Evolutionary conservation across 805 yeast genomes (phyloP), one percentile per base, ranked within the genome.

Genomic region (Hanseniaspora taiwanica): DNA sequence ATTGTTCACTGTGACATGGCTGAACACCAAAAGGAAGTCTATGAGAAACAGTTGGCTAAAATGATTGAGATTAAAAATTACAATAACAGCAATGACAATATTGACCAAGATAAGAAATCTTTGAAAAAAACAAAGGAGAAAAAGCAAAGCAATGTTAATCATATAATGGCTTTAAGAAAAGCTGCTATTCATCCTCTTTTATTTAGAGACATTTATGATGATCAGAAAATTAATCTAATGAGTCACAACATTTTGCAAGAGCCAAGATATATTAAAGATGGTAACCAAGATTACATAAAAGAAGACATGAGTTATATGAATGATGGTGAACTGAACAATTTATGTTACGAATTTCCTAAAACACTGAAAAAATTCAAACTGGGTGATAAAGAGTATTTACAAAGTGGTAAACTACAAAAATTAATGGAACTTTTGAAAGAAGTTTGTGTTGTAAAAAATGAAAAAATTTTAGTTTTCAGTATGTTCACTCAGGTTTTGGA

Each of bases 271-370:
- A 48, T 46, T 2, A 68, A 65, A 24, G 75, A 76, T 42, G 96
- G 97, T 14, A 86, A 85, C 55, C 63, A 66, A 46, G 65, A 73
- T 32, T 91, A 69, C 52, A 87, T 91, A 43, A 75, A 55, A 53
- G 99, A 91, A 63, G 99, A 91, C 58, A 87, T 91, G 97, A 76
- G 76, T 55, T 84, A 81, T 12, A 85, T 91, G 96, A 72, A 83
- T 7, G 99, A 91, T 64, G 82, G 72, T 56, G 98, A 91, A 61
- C 66, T 91, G 39, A 78, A 86, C 53, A 64, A 66, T 14, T 63
- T 91, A 40, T 85, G 96, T 56, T 64, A 64, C 34, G 74, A 73
- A 46, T 89, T 81, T 59, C 82, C 87, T 23, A 62, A 58, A n/a
- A 72, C 87, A 1, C 59, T 84, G 27, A 63, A 72, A 9, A 56